Conservation (phyloP, 169 alveolate genomes). For the Sarcocystis neurona region DNA sequence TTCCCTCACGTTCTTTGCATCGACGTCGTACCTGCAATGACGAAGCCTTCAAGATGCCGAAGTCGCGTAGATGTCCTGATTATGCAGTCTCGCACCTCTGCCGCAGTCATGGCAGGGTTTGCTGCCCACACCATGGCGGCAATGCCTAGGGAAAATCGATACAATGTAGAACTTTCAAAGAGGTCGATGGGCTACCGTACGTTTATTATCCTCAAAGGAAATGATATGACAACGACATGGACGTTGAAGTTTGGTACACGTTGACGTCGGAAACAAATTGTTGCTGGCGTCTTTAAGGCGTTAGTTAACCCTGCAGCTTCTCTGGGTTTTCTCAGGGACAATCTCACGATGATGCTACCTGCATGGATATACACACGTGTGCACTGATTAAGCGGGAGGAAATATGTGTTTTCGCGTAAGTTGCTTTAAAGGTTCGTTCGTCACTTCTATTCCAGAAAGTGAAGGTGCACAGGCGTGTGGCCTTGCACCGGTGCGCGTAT, state of each 20-base stretch:
- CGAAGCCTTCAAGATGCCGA: background rate
- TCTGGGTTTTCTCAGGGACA: background rate
- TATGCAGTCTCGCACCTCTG: constrained; percentile 41
- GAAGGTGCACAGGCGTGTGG: too few relatives aligned
- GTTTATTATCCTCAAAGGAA: too few relatives aligned
- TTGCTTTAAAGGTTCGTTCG: too few relatives aligned
- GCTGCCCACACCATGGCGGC: constrained; percentile 50
- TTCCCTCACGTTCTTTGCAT: background rate
- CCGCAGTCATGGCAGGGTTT: constrained; percentile 40
- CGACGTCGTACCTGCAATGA: background rate
- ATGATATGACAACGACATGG: background rate
- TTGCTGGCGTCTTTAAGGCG: background rate
- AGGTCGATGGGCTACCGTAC: background rate
- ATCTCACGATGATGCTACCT: too few relatives aligned
- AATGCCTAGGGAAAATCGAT: constrained; percentile 1
- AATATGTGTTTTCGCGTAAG: too few relatives aligned
- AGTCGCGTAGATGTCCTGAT: background rate
- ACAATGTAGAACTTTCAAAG: background rate
- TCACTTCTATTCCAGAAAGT: too few relatives aligned
- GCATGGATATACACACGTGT: background rate
- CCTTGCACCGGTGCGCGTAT: too few relatives aligned
- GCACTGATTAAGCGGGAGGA: too few relatives aligned
- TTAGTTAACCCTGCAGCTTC: background rate
- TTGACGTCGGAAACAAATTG: background rate
- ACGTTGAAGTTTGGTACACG: background rate